Percentiles rank a stretch among this genome's conserved stretches.
phyloP scores from a whole-genome alignment of 306 rosid genomes.

The Alnus glutinosa region DNA sequence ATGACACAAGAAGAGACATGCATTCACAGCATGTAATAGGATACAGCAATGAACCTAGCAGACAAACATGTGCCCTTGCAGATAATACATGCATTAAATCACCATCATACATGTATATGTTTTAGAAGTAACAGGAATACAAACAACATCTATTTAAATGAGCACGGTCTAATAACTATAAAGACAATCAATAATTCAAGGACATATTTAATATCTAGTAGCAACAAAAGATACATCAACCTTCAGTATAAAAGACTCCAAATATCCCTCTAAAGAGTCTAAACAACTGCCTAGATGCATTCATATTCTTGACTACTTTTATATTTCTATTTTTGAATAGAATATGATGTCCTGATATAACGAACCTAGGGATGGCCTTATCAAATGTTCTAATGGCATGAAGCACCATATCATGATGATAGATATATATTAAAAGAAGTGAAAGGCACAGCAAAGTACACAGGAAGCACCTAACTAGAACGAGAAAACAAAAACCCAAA shows the following conservation, averaged over 20 bases:
- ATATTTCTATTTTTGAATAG: not conserved
- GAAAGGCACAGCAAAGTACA: too few relatives aligned
- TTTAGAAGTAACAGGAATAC: not conserved
- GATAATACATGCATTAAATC: not conserved
- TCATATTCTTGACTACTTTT: not conserved
- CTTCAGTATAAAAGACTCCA: too few relatives aligned
- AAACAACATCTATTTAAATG: not conserved
- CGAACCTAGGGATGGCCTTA: not conserved
- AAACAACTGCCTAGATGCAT: not conserved
- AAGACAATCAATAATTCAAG: not conserved
- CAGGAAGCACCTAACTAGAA: too few relatives aligned
- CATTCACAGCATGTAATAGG: not conserved
- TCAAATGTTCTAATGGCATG: too few relatives aligned
- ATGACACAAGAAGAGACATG: not conserved
- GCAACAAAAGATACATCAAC: not conserved
- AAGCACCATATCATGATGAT: too few relatives aligned
- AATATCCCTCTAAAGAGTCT: not conserved
- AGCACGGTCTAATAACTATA: not conserved
- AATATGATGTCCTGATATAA: not conserved
- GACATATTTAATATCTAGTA: not conserved
- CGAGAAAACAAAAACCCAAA: too few relatives aligned
- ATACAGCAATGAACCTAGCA: not conserved
- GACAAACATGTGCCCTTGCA: constrained; percentile 10
- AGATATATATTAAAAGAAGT: too few relatives aligned
- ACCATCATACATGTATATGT: not conserved